phyloP scores from a whole-genome alignment of 768 basidiomycete genomes.

The Lactarius deliciosus region DNA sequence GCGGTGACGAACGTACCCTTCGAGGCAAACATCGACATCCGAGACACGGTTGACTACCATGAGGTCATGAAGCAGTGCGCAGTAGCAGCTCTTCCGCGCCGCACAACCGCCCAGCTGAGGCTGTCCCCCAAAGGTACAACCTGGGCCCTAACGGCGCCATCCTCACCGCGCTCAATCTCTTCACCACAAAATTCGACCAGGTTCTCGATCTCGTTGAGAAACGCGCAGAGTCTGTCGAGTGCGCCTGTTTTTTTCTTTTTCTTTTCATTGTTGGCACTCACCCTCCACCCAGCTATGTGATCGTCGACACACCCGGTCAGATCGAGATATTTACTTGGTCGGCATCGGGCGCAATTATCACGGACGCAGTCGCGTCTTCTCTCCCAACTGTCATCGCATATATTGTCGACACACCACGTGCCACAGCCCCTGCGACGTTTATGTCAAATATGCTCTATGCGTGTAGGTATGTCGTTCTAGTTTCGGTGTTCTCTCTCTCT shows the following conservation, averaged over 20 bases:
- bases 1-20: slow-evolving; percentile 91
- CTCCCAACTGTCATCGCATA: slow-evolving; percentile 96
- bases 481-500: neutral
- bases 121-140: slow-evolving; percentile 69
- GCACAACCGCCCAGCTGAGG: slow-evolving; percentile 14
- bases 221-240: slow-evolving; percentile 86
- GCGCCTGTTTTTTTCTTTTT: slow-evolving; percentile 35
- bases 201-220: slow-evolving; percentile 91
- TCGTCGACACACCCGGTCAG: slow-evolving; percentile 97
- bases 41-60: slow-evolving; percentile 95
- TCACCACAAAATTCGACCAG: slow-evolving; percentile 99
- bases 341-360: slow-evolving; percentile 97
- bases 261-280: neutral
- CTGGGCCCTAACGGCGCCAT: slow-evolving; percentile 98
- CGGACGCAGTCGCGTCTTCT: slow-evolving; percentile 91
- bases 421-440: slow-evolving; percentile 93
- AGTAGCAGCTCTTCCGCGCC: slow-evolving; percentile 32
- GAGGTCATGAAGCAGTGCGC: slow-evolving; percentile 99
- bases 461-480: slow-evolving; percentile 64
- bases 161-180: slow-evolving; percentile 92
- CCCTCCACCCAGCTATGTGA: slow-evolving; percentile 65
- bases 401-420: slow-evolving; percentile 95
- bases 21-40: slow-evolving; percentile 95
- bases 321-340: slow-evolving; percentile 99
- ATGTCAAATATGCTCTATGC: slow-evolving; percentile 99